Base-by-base conservation (phyloP, 129 eudicot genomes). In the Saposhnikovia divaricata region DNA sequence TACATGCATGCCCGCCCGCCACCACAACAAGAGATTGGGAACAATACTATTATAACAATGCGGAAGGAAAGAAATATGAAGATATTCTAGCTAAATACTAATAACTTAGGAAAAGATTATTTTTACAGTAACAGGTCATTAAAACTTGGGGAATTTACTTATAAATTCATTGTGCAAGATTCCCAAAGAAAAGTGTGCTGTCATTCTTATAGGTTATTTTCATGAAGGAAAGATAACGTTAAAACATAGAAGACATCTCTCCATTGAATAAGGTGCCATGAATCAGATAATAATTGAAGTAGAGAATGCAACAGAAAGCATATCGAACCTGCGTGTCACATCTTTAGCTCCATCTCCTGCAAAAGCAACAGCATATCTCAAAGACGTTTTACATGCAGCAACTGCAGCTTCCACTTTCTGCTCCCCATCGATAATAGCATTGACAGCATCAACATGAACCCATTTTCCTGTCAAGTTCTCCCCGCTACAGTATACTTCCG, bases 301-400 rank as follows among this genome's bases (percentile, higher is more conserved):
- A 63, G 63, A 71, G 37, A 81, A 39, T 72, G 39, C 31, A 44
- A 28, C 50, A 63, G 70, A 50, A 84, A 68, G 23, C 71, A 76
- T 39, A 73, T n/a, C 47, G 75, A 44, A 94, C 98, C 98, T 92
- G 89, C 97, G 98, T 27, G 98, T 95, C 61, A 95, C 98, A 51
- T 95, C 98, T 87, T 95, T 95, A 85, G 94, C 98, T 79, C 98
- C 98, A 81, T 72, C 79, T 80, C 93, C 97, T 76, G 93, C 93
- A 87, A 95, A 95, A 71, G 98, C 98, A 87, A 95, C 89, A 0
- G 86, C 97, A 83, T 95, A 95, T 95, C 98, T 86, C 90, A 95
- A 83, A 65, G 88, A 83, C 34, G 83, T 91, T 86, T 86, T 92
- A 85, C 97, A 95, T 63, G 98, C 96, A 83, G 96, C 89, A 78